Base-by-base conservation (phyloP, 2,329 filamentous ascomycete genomes). In the Colletotrichum zoysiae region DNA sequence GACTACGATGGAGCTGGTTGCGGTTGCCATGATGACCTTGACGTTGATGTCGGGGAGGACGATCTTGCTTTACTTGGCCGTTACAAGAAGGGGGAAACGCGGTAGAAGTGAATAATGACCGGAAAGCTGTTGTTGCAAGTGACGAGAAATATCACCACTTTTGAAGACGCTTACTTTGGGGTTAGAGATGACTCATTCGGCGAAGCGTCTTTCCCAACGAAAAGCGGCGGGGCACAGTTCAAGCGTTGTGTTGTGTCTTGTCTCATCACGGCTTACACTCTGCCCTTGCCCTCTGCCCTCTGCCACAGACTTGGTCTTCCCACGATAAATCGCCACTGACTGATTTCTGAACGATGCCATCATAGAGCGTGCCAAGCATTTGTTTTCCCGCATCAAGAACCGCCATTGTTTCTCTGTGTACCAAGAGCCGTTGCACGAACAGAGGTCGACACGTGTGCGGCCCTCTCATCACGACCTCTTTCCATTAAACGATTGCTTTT, bases 1-100 rank as follows among this genome's bases (percentile, higher is more conserved):
- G 44, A 84, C 67, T 78, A 79, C 74, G 63, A 67, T 18, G 35
- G 40, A 48, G 23, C 40, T 14, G 23, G 46, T 38, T 0, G n/a
- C 8, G 23, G 38, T 33, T 20, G 60, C n/a, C 60, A 62, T 62
- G 5, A 40, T 51, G 33, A 40, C 3, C 20, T 56, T 35, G 16
- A 12, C 12, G 30, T 23, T 51, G 50, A n/a, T 46, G 44, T 11
- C 18, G 20, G 8, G n/a, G 8, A 12, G 20, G 9, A 48, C 46
- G 50, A 16, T 33, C 50, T 33, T 33, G 26, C 7, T 53, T 2
- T 53, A 30, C 26, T 33, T 53, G 26, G 26, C 2, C 26, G 26
- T 26, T 23, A 14, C 5, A 26, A 30, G 18, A 6, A 3, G 48
- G 23, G 2, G 14, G 4, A 16, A 9, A 16, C 18, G 23, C 2